Base-by-base conservation (phyloP, 306 rosid genomes). In the Ammopiptanthus mongolicus region DNA sequence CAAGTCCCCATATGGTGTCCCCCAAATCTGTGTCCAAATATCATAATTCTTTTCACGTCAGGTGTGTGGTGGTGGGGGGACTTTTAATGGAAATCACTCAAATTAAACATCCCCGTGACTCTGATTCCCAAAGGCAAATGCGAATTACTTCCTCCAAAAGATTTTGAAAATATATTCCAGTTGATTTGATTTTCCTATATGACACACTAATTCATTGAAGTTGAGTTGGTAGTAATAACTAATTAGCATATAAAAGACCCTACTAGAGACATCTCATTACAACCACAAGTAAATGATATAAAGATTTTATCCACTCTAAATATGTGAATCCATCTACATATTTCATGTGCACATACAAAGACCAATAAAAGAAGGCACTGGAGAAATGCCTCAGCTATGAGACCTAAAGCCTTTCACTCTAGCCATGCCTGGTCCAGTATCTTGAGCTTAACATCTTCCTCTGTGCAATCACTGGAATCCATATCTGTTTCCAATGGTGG, bases 401-500 rank as follows among this genome's bases (percentile, higher is more conserved):
- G 37, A 80, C 41, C 34, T n/a, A 15, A 52, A 60, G 47, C 84
- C 60, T 69, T 50, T 69, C 73, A 69, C 18, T 69, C 78, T 62
- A 61, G 69, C 69, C 78, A 75, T 41, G 67, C 65, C 34, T 33
- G 19, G 73, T 78, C 80, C 74, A 53, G 29, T 19, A 56, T 42
- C 25, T 44, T 83, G 18, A 79, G 80, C 74, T 83, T 84, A 8
- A 50, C 61, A 44, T 6, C 62, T 67, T 77, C 65, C 59, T 76
- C 84, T 56, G 78, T 73, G 18, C 68, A 41, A 48, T 72, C 87
- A 29, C 73, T 59, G 11, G 82, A 78, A 39, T 84, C 84, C 23
- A 62, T 31, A 52, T 81, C 86, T 28, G 79, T 76, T 63, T 81
- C 88, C 74, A 74, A 74, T 31, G 78, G 63, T 56, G 78, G 39